These are phyloP conservation scores for Alternaria sp. DNA, from an alignment of 2,329 filamentous ascomycete genomes.

Conservation along the genomic window DNA sequence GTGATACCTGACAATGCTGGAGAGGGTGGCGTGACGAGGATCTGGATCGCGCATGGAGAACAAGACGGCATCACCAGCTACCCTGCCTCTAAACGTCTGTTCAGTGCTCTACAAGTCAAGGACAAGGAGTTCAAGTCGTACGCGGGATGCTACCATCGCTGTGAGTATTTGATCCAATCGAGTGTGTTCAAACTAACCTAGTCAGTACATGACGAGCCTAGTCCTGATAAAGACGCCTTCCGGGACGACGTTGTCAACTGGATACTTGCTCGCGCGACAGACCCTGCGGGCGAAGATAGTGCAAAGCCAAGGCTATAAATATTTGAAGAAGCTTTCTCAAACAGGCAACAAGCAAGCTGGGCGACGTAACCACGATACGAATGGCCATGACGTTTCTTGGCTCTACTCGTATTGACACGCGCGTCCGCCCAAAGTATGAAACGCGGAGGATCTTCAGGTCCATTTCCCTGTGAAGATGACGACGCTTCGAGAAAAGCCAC, in stretches of 20 bases:
- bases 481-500: slow-evolving; percentile 4
- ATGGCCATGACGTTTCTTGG: slow-evolving; percentile 1
- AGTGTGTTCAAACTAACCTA: slow-evolving; percentile 20
- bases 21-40: slow-evolving; percentile 65
- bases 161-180: slow-evolving; percentile 45
- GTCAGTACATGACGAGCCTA: slow-evolving; percentile 51
- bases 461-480: slow-evolving; percentile 14
- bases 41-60: slow-evolving; percentile 83
- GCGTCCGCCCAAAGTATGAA: slow-evolving; percentile 19
- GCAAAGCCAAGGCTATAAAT: slow-evolving; percentile 46
- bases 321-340: slow-evolving; percentile 12
- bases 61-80: slow-evolving; percentile 75
- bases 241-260: slow-evolving; percentile 48
- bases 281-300: slow-evolving; percentile 40
- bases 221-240: slow-evolving; percentile 45
- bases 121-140: slow-evolving; percentile 79
- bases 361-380: slow-evolving; percentile 16
- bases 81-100: slow-evolving; percentile 70
- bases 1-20: slow-evolving; percentile 53
- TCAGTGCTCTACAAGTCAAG: slow-evolving; percentile 64
- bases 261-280: slow-evolving; percentile 46
- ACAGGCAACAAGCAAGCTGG: slow-evolving; percentile 14
- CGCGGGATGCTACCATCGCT: slow-evolving; percentile 80
- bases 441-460: slow-evolving; percentile 12
- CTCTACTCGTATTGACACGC: slow-evolving; percentile 10